Evolutionary conservation across 2,329 filamentous ascomycete species (phyloP).

Genomic region (Pseudogymnoascus sp.): DNA sequence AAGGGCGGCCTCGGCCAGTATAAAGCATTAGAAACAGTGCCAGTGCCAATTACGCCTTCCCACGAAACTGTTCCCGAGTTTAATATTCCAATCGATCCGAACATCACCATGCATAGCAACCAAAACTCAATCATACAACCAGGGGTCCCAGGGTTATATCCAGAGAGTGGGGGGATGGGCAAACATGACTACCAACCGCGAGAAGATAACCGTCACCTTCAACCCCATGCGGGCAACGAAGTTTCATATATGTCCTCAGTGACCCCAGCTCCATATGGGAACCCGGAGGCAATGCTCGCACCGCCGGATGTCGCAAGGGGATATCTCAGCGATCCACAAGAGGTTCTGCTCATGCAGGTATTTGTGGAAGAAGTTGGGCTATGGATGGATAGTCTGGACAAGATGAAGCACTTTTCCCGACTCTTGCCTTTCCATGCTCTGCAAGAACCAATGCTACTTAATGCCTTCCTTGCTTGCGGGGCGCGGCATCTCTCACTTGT

Average conservation of each 20-base stretch:
- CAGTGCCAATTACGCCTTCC: slow-evolving; percentile 27
- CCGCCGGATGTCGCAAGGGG: slow-evolving; percentile 44
- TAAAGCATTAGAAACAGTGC: slow-evolving; percentile 27
- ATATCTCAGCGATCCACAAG: slow-evolving; percentile 65
- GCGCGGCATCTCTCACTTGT: slow-evolving; percentile 71
- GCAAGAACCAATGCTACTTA: slow-evolving; percentile 77
- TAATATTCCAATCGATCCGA: slow-evolving; percentile 16
- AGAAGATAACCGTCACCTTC: slow-evolving; percentile 26
- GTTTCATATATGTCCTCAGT: slow-evolving; percentile 32
- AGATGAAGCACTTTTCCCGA: slow-evolving; percentile 76
- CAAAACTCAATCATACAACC: slow-evolving; percentile 25
- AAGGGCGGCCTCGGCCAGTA: slow-evolving; percentile 70
- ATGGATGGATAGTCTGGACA: slow-evolving; percentile 92
- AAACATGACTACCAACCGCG: slow-evolving; percentile 22
- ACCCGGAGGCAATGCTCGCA: slow-evolving; percentile 27
- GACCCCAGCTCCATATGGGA: slow-evolving; percentile 31
- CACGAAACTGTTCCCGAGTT: slow-evolving; percentile 23
- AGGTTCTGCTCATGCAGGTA: slow-evolving; percentile 82
- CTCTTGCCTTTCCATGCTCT: slow-evolving; percentile 77
- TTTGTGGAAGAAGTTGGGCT: slow-evolving; percentile 84
- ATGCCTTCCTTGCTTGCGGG: slow-evolving; percentile 82
- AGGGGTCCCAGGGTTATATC: slow-evolving; percentile 18
- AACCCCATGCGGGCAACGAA: slow-evolving; percentile 25
- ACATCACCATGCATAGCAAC: slow-evolving; percentile 12
- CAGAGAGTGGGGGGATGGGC: slow-evolving; percentile 19